A percentile compares a stretch with the other conserved stretches of the same genome.
Conservation (phyloP, 2,329 filamentous ascomycete genomes). For the Clarireedia homoeocarpa region DNA sequence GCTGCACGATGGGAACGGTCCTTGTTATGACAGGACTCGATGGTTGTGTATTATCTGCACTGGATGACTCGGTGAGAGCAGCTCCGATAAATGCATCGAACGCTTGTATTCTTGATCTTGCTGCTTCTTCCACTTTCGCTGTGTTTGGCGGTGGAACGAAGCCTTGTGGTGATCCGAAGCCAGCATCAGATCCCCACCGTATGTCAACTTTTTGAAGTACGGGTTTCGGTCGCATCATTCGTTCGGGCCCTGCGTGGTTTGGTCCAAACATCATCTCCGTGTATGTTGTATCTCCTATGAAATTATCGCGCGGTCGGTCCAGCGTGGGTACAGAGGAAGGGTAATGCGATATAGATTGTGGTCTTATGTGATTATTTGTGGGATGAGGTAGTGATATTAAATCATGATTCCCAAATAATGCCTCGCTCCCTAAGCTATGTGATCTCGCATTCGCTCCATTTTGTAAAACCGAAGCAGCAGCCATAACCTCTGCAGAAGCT, state of each 20-base stretch:
- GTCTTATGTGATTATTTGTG: conserved; percentile 17
- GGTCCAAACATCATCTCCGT: conserved; percentile 25
- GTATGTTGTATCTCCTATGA: conserved; percentile 19
- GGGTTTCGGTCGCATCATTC: conserved; percentile 11
- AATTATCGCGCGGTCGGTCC: conserved; percentile 14
- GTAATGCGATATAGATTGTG: conserved; percentile 23
- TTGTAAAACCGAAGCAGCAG: conserved; percentile 49
- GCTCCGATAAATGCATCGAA: conserved; percentile 44
- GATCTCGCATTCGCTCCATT: conserved; percentile 31
- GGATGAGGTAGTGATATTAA: conserved; percentile 7
- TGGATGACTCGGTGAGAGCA: conserved; percentile 34
- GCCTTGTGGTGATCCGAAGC: conserved; percentile 49
- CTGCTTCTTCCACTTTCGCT: conserved; percentile 50
- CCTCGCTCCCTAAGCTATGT: conserved; percentile 25
- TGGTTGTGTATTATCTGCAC: conserved; percentile 50
- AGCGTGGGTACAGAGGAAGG: conserved; percentile 7
- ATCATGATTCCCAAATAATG: conserved; percentile 17
- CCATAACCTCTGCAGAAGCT: conserved; percentile 47
- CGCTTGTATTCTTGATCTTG: conserved; percentile 46
- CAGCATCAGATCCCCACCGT: conserved; percentile 62
- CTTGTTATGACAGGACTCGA: conserved; percentile 9
- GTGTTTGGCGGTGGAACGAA: conserved; percentile 50
- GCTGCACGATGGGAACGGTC: not conserved
- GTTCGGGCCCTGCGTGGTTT: conserved; percentile 1
- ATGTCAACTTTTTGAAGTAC: conserved; percentile 34